Conservation (phyloP, 495 filamentous ascomycete species). For the Recurvomyces mirabilis region DNA sequence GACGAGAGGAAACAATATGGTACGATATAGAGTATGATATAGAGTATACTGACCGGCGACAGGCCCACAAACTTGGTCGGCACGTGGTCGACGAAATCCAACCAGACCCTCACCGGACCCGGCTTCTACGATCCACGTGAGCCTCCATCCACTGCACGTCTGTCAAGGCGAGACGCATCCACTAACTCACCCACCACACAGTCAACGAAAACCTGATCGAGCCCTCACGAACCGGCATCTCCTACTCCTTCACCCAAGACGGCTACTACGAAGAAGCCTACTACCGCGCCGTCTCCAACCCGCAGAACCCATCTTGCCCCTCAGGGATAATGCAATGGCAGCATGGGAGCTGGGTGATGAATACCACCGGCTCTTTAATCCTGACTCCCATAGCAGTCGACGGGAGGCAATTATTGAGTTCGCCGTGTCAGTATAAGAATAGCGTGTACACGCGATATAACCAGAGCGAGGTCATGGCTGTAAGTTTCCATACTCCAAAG, state of each 20-base stretch:
- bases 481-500: slow-evolving; percentile 24
- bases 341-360: slow-evolving; percentile 51
- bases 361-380: slow-evolving; percentile 46
- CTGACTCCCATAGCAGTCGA: slow-evolving; percentile 57
- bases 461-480: slow-evolving; percentile 54
- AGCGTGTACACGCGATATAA: slow-evolving; percentile 59
- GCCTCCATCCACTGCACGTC: too few relatives aligned
- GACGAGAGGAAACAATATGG: too few relatives aligned
- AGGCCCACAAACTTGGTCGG: slow-evolving; percentile 41
- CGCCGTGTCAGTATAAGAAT: slow-evolving; percentile 47
- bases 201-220: slow-evolving; percentile 57
- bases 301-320: slow-evolving; percentile 52
- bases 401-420: slow-evolving; percentile 59
- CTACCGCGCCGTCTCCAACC: slow-evolving; percentile 64
- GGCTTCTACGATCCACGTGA: too few relatives aligned
- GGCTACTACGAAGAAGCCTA: slow-evolving; percentile 65
- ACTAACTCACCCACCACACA: slow-evolving; percentile 66
- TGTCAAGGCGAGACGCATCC: background rate
- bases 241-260: slow-evolving; percentile 66
- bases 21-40: too few relatives aligned
- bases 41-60: too few relatives aligned
- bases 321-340: slow-evolving; percentile 67
- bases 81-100: slow-evolving; percentile 70
- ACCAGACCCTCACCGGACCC: slow-evolving; percentile 59
- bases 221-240: slow-evolving; percentile 61